Conservation (phyloP, 78 protist genomes). For the Emiliania huxleyi region DNA sequence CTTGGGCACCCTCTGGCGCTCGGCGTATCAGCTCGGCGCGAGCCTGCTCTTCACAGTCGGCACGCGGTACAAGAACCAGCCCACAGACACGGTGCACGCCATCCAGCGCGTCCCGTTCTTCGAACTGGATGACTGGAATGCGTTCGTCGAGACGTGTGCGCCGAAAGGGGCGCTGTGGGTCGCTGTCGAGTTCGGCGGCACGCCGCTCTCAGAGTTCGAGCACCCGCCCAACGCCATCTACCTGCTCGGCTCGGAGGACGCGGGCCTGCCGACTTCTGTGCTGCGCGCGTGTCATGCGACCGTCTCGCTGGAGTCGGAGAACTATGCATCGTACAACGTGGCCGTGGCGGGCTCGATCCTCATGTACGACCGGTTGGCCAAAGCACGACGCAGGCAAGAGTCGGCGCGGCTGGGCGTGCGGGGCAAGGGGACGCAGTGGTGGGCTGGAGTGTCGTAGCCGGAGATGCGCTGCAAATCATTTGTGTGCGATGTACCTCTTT, state of each 20-base stretch:
- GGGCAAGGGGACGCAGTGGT: too few relatives aligned
- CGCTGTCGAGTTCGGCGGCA: not conserved
- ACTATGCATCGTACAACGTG: not conserved
- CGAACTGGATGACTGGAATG: not conserved
- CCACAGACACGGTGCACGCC: not conserved
- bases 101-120: not conserved
- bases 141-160: not conserved
- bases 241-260: not conserved
- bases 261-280: not conserved
- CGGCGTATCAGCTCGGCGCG: not conserved
- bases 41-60: not conserved
- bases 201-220: not conserved
- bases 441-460: too few relatives aligned
- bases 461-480: too few relatives aligned
- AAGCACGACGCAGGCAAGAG: too few relatives aligned
- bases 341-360: not conserved
- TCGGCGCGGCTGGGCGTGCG: too few relatives aligned
- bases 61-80: not conserved
- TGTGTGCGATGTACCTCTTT: too few relatives aligned
- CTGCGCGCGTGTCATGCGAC: not conserved
- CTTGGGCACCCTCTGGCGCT: not conserved
- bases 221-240: not conserved
- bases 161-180: not conserved
- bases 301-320: not conserved
- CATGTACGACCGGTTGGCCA: not conserved